Conservation (phyloP, 768 basidiomycete genomes). For the Clathrus columnatus region DNA sequence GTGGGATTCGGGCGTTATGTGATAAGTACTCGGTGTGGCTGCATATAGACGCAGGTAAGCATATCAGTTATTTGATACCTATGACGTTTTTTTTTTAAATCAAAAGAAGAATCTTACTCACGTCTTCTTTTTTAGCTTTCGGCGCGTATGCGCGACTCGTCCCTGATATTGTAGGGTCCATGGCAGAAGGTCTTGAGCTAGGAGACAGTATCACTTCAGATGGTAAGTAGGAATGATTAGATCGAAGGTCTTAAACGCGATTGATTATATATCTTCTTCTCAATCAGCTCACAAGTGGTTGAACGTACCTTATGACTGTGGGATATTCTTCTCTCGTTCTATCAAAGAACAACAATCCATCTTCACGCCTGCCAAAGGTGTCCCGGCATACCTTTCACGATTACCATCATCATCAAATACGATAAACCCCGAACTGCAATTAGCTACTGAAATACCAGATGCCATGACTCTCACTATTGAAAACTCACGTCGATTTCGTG, state of each 20-base stretch:
- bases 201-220: conserved; percentile 33
- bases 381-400: conserved; percentile 30
- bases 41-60: conserved; percentile 32
- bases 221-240: conserved; percentile 21
- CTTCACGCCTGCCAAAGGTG: conserved; percentile 24
- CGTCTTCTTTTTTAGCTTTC: conserved; percentile 26
- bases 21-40: conserved; percentile 30
- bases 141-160: conserved; percentile 31
- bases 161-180: conserved; percentile 21
- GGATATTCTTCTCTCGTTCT: conserved; percentile 29
- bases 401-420: not conserved
- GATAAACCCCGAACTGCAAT: conserved; percentile 11
- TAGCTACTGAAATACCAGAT: conserved; percentile 18
- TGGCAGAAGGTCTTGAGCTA: conserved; percentile 24
- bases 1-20: conserved; percentile 24
- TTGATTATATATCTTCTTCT: not conserved
- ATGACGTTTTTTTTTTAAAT: not conserved
- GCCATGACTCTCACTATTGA: conserved; percentile 33
- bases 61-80: not conserved
- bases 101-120: not conserved
- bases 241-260: too few species aligned
- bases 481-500: conserved; percentile 34
- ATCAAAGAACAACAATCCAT: conserved; percentile 19
- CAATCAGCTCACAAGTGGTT: conserved; percentile 29
- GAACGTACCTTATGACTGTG: conserved; percentile 32